Base-by-base conservation (phyloP, 1,284 basidiomycete species). In the Boletus sp. region DNA sequence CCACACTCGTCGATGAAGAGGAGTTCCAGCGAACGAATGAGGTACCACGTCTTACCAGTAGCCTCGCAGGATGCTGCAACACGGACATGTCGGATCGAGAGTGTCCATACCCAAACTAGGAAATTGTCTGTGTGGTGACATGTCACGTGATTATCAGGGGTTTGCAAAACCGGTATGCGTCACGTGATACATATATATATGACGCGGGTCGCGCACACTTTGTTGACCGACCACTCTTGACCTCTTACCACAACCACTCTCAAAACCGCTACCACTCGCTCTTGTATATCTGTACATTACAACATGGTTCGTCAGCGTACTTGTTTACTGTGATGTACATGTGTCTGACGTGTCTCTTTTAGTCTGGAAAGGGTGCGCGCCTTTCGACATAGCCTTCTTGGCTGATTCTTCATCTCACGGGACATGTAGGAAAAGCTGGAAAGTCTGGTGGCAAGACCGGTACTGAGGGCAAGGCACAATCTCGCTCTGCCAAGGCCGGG, bases 401-500 rank as follows among this genome's bases (percentile, higher is more conserved):
- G 47, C n/a, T 23, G 44, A 17, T 40, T 59, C 52, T 52, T 67
- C 54, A 69, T 54, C 31, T 38, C 50, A 23, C 1, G 6, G 38
- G 28, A 67, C 59, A 48, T 43, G 54, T 58, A 77, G 82, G 82
- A 67, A 84, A 84, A 78, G 79, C 83, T 59, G 85, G 85, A 66
- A 87, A 87, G 74, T 83, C 83, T 64, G 86, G 83, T 66, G 83
- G 85, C 59, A 86, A 86, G 73, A 78, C 81, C 49, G 84, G 81
- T 50, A 73, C 76, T 58, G 82, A 84, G 46, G 78, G 78, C 61
- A 88, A 88, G 71, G 78, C 85, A 13, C 82, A 89, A 73, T 93
- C 93, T 54, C 90, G 93, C 73, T 94, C 93, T 54, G 81, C 85
- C 75, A 89, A 89, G 78, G 86, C 86, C 60, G 86, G 85, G 64